phyloP scores from a whole-genome alignment of 495 filamentous ascomycete genomes.

The Neurospora hispaniola region DNA sequence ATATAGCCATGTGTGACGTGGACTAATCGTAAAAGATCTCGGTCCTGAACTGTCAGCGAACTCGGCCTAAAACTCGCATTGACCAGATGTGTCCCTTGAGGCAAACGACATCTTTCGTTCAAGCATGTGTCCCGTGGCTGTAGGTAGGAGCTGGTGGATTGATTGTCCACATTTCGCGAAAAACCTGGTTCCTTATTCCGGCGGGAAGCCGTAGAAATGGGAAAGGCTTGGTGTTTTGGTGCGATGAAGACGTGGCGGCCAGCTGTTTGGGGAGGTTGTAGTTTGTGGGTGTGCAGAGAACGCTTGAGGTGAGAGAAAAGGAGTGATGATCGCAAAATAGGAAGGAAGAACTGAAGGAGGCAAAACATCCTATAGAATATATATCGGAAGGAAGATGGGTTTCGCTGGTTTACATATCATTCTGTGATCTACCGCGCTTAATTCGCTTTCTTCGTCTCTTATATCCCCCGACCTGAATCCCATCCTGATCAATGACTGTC shows the following conservation, averaged over 20 bases:
- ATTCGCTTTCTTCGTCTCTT: not conserved
- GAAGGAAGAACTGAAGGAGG: not conserved
- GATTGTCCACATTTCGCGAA: not conserved
- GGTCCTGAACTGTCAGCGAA: too few relatives aligned
- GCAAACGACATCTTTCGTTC: too few relatives aligned
- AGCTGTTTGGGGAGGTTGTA: not conserved
- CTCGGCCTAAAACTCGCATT: too few relatives aligned
- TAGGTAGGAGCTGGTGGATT: not conserved
- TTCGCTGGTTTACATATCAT: not conserved
- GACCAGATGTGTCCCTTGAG: too few relatives aligned
- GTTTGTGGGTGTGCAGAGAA: not conserved
- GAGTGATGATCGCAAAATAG: not conserved
- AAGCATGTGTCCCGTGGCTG: not conserved
- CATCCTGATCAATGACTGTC: not conserved
- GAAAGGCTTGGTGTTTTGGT: not conserved
- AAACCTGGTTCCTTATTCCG: not conserved
- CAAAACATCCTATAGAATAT: not conserved
- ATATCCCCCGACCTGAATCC: not conserved
- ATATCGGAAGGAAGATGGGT: not conserved
- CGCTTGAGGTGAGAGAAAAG: not conserved
- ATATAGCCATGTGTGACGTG: too few relatives aligned
- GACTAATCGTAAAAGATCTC: too few relatives aligned
- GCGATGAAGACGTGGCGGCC: not conserved
- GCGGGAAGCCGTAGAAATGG: not conserved
- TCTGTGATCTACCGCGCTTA: not conserved